These are phyloP conservation scores for Neofusicoccum laricinum DNA, from an alignment of 2,329 filamentous ascomycete species.

Conservation along the genomic window DNA sequence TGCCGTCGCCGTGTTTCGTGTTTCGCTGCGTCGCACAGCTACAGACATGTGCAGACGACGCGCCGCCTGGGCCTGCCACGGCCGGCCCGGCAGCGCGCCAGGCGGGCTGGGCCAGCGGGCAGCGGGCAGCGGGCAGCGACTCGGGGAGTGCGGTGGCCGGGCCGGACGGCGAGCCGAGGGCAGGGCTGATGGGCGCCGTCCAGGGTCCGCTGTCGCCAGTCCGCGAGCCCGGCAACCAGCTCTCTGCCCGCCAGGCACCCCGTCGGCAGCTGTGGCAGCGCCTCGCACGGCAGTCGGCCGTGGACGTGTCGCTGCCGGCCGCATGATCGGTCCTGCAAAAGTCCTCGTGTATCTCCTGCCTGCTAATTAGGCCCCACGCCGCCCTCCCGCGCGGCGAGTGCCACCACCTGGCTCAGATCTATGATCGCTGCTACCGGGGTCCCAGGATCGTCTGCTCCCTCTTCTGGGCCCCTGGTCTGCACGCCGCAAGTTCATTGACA, in stretches of 20 bases:
- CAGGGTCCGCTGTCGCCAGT: too few relatives aligned
- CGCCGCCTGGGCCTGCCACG: too few relatives aligned
- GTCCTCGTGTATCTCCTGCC: slow-evolving; percentile 16
- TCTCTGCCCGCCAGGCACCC: neutral
- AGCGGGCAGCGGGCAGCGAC: neutral
- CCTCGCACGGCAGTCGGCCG: slow-evolving; percentile 5
- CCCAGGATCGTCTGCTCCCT: slow-evolving; percentile 8
- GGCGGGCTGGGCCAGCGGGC: neutral
- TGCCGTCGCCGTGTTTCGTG: slow-evolving; percentile 9
- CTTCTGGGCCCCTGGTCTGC: slow-evolving; percentile 6
- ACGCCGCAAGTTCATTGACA: slow-evolving; percentile 14
- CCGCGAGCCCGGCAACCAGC: neutral
- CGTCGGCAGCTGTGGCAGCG: neutral
- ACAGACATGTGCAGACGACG: neutral
- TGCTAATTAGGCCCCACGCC: slow-evolving; percentile 10
- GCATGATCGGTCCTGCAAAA: slow-evolving; percentile 16
- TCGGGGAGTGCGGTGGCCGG: neutral
- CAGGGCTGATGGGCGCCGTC: neutral
- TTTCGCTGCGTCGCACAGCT: slow-evolving; percentile 10
- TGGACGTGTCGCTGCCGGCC: slow-evolving; percentile 5
- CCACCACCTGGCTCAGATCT: slow-evolving; percentile 15
- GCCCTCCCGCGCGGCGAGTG: slow-evolving; percentile 6
- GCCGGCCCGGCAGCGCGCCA: neutral
- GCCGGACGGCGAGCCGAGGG: neutral
- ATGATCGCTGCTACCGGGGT: slow-evolving; percentile 4